Evolutionary conservation across 2,329 filamentous ascomycete genomes (phyloP), one percentile per base, ranked within the genome.

Genomic region (Penicillium sp.): DNA sequence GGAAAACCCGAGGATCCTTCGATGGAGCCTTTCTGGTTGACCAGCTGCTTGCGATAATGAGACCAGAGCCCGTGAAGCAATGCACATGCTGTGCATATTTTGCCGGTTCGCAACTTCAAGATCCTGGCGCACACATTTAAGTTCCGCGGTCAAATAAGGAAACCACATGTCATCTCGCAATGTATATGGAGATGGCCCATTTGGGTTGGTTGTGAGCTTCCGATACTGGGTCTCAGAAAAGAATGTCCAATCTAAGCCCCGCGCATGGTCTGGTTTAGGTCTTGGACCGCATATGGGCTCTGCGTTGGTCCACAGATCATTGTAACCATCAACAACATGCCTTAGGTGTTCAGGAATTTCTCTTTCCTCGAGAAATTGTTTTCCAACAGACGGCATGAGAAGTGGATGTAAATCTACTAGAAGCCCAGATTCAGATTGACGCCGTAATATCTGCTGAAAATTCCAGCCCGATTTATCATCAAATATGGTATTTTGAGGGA

Each of bases 1-100:
- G 9, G 59, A 65, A 55, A 64, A 63, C 11, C 52, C 58, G 18
- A 65, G 58, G 23, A 67, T 61, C 49, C 61, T 52, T 6, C 53
- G 57, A 53, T 67, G 9, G 3, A 65, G 21, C 51, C 62, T 60
- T 47, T 61, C 47, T 11, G 28, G 40, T 21, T n/a, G n/a, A n/a
- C 26, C 26, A 3, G 51, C 51, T 21, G 43, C 43, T 35, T 20
- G 16, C 6, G 51, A n/a, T 7, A 53, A 18, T 11, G 3, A 33
- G 4, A 53, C 51, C 21, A 53, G n/a, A 6, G 24, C 40, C 16
- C 40, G 38, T 35, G 38, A 26, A 43, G 51, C 40, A 14, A 53
- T 53, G 23, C 43, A 47, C 30, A 53, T 47, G 28, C 40, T 46
- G 16, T 47, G 52, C 43, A 55, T 42, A 20, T 50, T 50, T 8